These are phyloP conservation scores for Stachybotrys echinatus DNA, from an alignment of 2,329 filamentous ascomycete species.

Conservation along the genomic window DNA sequence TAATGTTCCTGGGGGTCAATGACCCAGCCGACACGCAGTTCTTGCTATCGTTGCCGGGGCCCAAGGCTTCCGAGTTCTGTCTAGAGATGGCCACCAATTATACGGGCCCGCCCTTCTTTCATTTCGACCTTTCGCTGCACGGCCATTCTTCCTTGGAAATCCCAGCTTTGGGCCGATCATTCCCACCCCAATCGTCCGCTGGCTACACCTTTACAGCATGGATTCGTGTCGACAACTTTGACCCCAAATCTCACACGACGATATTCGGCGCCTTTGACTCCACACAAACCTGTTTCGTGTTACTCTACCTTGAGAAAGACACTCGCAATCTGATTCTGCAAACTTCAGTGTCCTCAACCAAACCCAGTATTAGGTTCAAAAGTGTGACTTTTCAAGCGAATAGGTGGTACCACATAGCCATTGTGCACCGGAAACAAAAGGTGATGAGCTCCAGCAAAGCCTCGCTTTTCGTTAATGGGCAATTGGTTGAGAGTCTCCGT, in stretches of 20 bases:
- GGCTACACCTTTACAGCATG: constrained; percentile 91
- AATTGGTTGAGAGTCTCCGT: constrained; percentile 88
- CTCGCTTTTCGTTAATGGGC: constrained; percentile 84
- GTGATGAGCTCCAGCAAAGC: constrained; percentile 74
- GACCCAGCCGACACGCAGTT: constrained; percentile 78
- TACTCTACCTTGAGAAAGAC: constrained; percentile 91
- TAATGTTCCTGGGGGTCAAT: constrained; percentile 73
- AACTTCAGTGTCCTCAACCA: constrained; percentile 80
- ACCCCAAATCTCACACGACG: constrained; percentile 81
- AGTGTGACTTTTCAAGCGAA: constrained; percentile 69
- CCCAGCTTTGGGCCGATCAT: constrained; percentile 74
- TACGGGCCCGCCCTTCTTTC: constrained; percentile 76
- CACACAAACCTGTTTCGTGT: constrained; percentile 86
- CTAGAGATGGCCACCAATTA: constrained; percentile 70
- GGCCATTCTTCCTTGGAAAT: constrained; percentile 90
- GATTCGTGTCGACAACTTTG: constrained; percentile 84
- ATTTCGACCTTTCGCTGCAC: constrained; percentile 85
- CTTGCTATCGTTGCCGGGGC: constrained; percentile 51
- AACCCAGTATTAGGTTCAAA: constrained; percentile 92
- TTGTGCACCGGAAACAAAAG: constrained; percentile 78
- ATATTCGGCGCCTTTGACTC: constrained; percentile 93
- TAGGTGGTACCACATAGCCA: constrained; percentile 87
- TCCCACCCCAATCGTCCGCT: constrained; percentile 72
- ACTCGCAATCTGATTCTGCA: constrained; percentile 93
- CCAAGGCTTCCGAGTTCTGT: constrained; percentile 60